Conservation (phyloP, 2,329 filamentous ascomycete genomes). For the Zelopaecilomyces penicillatus region DNA sequence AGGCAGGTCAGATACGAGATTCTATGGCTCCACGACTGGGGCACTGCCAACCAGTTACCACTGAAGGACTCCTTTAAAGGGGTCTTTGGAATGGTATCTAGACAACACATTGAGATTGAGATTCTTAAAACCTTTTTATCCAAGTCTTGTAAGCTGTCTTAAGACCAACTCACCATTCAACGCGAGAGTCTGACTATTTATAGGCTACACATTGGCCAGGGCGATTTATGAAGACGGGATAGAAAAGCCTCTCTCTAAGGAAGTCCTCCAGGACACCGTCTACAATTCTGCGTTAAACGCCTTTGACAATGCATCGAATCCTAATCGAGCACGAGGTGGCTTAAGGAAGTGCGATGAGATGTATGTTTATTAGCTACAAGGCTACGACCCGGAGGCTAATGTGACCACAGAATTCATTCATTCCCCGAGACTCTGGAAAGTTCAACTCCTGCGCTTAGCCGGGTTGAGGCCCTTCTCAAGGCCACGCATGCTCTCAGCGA, state of each 20-base stretch:
- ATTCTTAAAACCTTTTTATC: conserved; percentile 60
- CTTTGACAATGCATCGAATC: conserved; percentile 77
- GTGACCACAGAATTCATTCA: conserved; percentile 45
- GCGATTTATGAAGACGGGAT: conserved; percentile 50
- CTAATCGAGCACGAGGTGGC: conserved; percentile 65
- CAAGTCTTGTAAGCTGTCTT: conserved; percentile 42
- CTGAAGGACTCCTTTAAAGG: conserved; percentile 29
- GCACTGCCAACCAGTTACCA: conserved; percentile 31
- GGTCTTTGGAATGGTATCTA: conserved; percentile 52
- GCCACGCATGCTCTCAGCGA: conserved; percentile 69
- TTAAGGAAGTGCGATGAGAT: conserved; percentile 71
- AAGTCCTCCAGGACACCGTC: conserved; percentile 51
- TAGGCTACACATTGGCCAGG: conserved; percentile 54
- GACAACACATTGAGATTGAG: conserved; percentile 58
- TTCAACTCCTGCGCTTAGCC: conserved; percentile 41
- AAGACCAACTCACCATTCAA: too few relatives aligned
- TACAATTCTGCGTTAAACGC: conserved; percentile 56
- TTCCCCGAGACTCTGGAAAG: conserved; percentile 51
- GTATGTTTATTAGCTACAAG: conserved; percentile 33
- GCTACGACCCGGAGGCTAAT: not conserved
- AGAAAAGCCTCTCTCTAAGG: conserved; percentile 39
- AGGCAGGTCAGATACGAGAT: conserved; percentile 52
- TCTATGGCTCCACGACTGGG: conserved; percentile 69
- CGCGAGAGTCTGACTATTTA: conserved; percentile 7
- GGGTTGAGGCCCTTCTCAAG: conserved; percentile 55